Percentiles rank a stretch among this genome's conserved stretches.
Conservation (phyloP, 1,139 yeast genomes). For the Yamadazyma spencermartinsiae region DNA sequence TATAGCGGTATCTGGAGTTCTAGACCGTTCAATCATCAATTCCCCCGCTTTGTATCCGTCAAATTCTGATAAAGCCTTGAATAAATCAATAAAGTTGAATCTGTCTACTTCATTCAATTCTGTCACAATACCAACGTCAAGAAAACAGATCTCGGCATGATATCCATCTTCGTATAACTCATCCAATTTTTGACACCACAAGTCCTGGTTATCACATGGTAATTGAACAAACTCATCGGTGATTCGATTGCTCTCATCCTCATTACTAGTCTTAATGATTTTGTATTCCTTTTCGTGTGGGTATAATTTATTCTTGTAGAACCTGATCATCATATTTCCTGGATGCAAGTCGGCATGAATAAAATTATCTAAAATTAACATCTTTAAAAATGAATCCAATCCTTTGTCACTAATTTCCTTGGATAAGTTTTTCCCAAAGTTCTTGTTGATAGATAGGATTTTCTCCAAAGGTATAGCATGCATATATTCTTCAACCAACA, state of each 20-base stretch:
- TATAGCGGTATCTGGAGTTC: conserved; percentile 90
- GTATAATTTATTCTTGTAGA: conserved; percentile 54
- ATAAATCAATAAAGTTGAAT: conserved; percentile 82
- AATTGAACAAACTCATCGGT: conserved; percentile 46
- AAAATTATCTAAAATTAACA: conserved; percentile 90
- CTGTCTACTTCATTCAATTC: conserved; percentile 79
- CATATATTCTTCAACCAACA: conserved; percentile 83
- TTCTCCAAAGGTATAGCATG: conserved; percentile 81
- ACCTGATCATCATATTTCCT: conserved; percentile 86
- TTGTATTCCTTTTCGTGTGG: conserved; percentile 49
- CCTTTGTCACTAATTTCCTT: conserved; percentile 84
- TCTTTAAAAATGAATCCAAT: conserved; percentile 85
- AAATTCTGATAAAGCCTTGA: conserved; percentile 84
- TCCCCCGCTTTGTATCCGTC: conserved; percentile 96
- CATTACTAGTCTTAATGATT: conserved; percentile 46
- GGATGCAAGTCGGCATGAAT: conserved; percentile 97
- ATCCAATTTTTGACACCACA: conserved; percentile 53
- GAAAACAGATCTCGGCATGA: conserved; percentile 84
- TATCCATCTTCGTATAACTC: conserved; percentile 60
- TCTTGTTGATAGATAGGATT: conserved; percentile 48
- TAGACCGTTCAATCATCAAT: conserved; percentile 88
- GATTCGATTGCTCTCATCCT: conserved; percentile 48
- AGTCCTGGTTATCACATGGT: conserved; percentile 35
- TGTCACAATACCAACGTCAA: conserved; percentile 92
- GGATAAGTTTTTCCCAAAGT: conserved; percentile 56